These are phyloP conservation scores for Coemansia sp. DNA, from an alignment of 192 early-diverging fungal species.

Conservation along the genomic window DNA sequence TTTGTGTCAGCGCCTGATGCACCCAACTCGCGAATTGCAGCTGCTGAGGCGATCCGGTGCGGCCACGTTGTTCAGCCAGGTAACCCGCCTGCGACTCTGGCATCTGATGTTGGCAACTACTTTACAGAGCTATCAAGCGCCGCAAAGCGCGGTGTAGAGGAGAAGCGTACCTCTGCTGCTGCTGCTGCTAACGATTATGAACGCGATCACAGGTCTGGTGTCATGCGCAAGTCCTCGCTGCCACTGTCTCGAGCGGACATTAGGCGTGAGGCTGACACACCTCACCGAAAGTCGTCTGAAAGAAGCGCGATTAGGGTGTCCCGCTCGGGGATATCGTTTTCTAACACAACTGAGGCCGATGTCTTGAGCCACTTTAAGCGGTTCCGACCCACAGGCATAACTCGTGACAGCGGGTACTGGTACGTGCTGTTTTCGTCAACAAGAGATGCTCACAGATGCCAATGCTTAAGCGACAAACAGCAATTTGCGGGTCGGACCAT, in stretches of 20 bases:
- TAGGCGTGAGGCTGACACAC: background rate
- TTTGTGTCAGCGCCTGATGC: conserved; percentile 23
- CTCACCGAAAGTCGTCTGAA: background rate
- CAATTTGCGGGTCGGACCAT: conserved; percentile 34
- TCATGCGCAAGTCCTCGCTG: background rate
- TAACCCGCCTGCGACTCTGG: conserved; percentile 26
- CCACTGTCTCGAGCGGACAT: background rate
- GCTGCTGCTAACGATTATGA: background rate
- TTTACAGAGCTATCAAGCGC: conserved; percentile 16
- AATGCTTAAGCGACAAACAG: conserved; percentile 42
- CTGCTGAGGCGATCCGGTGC: conserved; percentile 26
- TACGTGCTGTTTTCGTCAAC: conserved; percentile 43
- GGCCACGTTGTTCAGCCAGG: conserved; percentile 25
- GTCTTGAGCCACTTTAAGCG: conserved; percentile 41
- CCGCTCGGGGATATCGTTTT: conserved; percentile 50
- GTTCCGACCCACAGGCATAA: conserved; percentile 31
- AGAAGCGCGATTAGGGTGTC: conserved; percentile 35
- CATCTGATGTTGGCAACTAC: conserved; percentile 23
- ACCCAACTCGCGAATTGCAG: conserved; percentile 43
- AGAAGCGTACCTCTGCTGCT: background rate
- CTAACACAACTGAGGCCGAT: conserved; percentile 24
- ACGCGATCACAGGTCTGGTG: background rate
- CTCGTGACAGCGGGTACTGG: conserved; percentile 45
- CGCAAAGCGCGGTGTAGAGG: background rate
- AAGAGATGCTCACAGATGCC: conserved; percentile 51